These are phyloP conservation scores for Daldinia caldariorum DNA, from an alignment of 495 filamentous ascomycete species.

Conservation along the genomic window DNA sequence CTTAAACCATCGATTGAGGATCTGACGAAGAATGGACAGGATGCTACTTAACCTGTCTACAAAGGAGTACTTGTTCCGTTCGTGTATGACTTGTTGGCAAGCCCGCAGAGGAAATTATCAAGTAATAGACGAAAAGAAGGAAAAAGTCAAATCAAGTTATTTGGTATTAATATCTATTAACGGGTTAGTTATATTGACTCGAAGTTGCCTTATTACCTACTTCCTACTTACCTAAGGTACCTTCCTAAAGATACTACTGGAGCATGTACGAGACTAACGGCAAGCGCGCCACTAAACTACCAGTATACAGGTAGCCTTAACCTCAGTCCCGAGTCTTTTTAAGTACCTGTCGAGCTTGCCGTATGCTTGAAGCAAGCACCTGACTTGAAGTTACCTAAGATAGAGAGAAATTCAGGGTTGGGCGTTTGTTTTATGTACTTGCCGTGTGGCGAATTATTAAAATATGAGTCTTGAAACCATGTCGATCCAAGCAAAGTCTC, in stretches of 20 bases:
- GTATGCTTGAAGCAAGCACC: not conserved
- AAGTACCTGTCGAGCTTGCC: slow-evolving; percentile 10
- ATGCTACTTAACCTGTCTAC: no score
- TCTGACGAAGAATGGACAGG: no score
- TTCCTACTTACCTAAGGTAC: no score
- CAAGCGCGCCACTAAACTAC: slow-evolving; percentile 9
- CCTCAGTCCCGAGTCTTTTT: not conserved
- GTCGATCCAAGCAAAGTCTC: no score
- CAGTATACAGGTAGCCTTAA: not conserved
- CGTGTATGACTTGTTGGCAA: not conserved
- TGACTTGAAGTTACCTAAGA: no score
- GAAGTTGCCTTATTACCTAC: slow-evolving; percentile 22
- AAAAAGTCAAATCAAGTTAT: not conserved
- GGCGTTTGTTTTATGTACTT: no score
- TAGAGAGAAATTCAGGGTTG: no score
- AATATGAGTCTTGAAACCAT: no score
- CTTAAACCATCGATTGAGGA: not conserved
- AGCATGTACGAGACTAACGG: slow-evolving; percentile 12
- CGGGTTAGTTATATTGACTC: not conserved
- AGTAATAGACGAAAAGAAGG: not conserved
- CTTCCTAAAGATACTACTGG: slow-evolving; percentile 1
- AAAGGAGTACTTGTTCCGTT: not conserved
- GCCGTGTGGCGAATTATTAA: no score
- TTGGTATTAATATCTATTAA: not conserved
- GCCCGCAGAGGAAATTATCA: not conserved